Percentiles rank a stretch among this genome's conserved stretches.
Conservation (phyloP, 257 asterid species). For the Przewalskia tangutica region DNA sequence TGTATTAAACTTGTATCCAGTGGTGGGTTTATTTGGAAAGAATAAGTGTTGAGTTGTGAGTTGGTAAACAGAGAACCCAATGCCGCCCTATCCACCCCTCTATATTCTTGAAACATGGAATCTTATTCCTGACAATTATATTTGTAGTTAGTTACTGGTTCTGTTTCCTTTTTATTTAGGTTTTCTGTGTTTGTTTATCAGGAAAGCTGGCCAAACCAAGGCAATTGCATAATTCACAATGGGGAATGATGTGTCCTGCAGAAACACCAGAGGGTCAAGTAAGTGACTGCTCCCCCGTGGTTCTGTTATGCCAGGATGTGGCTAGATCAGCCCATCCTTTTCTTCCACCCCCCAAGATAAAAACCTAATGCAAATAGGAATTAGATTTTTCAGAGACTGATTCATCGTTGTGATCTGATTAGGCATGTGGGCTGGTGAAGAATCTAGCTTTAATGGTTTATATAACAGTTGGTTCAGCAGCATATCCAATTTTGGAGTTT, state of each 20-base stretch:
- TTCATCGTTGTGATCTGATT: constrained; percentile 11
- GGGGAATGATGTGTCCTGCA: constrained; percentile 99
- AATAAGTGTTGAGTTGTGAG: not conserved
- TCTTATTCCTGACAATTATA: not conserved
- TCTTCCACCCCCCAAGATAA: not conserved
- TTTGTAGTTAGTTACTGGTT: not conserved
- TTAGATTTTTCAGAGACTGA: not conserved
- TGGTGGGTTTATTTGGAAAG: not conserved
- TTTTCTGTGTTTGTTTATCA: constrained; percentile 16
- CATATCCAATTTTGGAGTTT: constrained; percentile 91
- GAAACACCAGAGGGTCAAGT: constrained; percentile 99
- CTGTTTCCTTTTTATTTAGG: not conserved
- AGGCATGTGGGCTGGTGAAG: constrained; percentile 99
- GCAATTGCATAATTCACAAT: constrained; percentile 96
- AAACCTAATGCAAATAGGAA: not conserved
- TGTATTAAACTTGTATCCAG: not conserved
- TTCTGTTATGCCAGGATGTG: not conserved
- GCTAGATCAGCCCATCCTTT: not conserved
- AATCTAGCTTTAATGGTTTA: constrained; percentile 97
- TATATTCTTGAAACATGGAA: not conserved
- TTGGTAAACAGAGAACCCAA: not conserved
- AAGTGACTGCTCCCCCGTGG: constrained; percentile 15
- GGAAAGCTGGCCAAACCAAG: constrained; percentile 97
- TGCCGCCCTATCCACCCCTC: not conserved
- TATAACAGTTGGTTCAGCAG: constrained; percentile 96